Base-by-base conservation (phyloP, 768 basidiomycete genomes). In the Leccinum olivaceopallidum region DNA sequence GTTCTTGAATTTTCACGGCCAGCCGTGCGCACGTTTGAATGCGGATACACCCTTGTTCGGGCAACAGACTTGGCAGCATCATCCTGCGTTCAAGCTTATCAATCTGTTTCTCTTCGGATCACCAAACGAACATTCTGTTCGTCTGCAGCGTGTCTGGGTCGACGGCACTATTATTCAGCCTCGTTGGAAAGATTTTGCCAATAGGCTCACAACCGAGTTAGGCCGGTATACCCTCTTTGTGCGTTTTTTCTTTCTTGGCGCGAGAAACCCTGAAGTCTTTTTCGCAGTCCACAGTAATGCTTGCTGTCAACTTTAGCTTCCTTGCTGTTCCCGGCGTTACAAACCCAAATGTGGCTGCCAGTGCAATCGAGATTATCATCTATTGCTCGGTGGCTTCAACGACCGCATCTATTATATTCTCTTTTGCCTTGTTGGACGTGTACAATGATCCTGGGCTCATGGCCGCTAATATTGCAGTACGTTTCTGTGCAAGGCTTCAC, bases 281-380 rank as follows among this genome's bases (percentile, higher is more conserved):
- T 47, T 47, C 44, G 12, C 24, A 65, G 64, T 65, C 64, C 18
- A 65, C 61, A 34, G 65, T 67, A 12, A 63, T 65, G 61, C 57
- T 65, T 9, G 65, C 65, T 2, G 65, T 65, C 3, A 52, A 67
- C 4, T 42, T 65, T 49, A 59, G 65, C 20, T 61, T 66, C 30
- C 66, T 66, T 2, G 39, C 65, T 14, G 48, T 67, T 3, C 66
- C 66, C 0, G 44, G 55, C 7, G 52, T 67, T 32, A 9, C 47
- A 20, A 32, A 4, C 2, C 5, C 16, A 2, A 18, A 4, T 20
- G 0, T 20, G 1, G 13, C 44, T 1, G 32, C 54, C 0, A 18
- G 26, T 6, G 2, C 16, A n/a, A 61, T 58, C 20, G n/a, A 61
- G 51, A 59, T 61, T 22, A 55, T 59, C 18, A 47, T 65, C 4